Base-by-base conservation (phyloP, 352 stramenopile species). In the Pythium aphanidermatum region DNA sequence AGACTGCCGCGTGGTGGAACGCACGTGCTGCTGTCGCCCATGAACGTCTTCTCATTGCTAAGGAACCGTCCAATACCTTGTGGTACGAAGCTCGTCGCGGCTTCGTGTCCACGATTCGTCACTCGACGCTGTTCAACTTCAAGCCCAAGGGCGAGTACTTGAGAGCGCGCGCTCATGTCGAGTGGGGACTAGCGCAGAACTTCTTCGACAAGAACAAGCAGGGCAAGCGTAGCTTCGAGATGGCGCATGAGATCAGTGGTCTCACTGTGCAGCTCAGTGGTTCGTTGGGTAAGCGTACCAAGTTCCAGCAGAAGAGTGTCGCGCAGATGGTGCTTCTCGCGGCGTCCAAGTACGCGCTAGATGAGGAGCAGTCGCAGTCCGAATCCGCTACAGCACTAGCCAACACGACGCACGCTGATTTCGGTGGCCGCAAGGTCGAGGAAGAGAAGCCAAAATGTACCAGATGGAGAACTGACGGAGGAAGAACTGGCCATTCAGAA, bases 211-310 rank as follows among this genome's bases (percentile, higher is more conserved):
- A 85, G 52, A 72, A 79, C 55, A 89, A 91, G 52, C 77, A 84
- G 34, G 92, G 87, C 20, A 97, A 97, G 63, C 46, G 57, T 13
- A 95, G 70, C 12, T 98, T 98, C 58, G 63, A 78, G 21, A 58
- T 83, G 16, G 89, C 94, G 2, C 74, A 96, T 51, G 65, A 85
- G 27, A 65, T 82, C 21, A 95, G 73, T 21, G 78, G 83, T 21
- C 61, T 98, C 16, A 69, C 60, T 27, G 78, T 96, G 2, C 61
- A 96, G 51, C 66, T 98, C 24, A 97, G 83, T 16, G 95, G 93
- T 13, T 92, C 84, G 3, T 62, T 97, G 57, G 95, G 95, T 28
- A 96, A 96, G 62, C 77, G 92, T 38, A 98, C 93, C 30, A 98
- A 98, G 60, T 98, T 88, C 62, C 94, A 98, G 60, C 68, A 84